These are phyloP conservation scores for Lentinula detonsa DNA, from an alignment of 768 basidiomycete species.

Conservation along the genomic window DNA sequence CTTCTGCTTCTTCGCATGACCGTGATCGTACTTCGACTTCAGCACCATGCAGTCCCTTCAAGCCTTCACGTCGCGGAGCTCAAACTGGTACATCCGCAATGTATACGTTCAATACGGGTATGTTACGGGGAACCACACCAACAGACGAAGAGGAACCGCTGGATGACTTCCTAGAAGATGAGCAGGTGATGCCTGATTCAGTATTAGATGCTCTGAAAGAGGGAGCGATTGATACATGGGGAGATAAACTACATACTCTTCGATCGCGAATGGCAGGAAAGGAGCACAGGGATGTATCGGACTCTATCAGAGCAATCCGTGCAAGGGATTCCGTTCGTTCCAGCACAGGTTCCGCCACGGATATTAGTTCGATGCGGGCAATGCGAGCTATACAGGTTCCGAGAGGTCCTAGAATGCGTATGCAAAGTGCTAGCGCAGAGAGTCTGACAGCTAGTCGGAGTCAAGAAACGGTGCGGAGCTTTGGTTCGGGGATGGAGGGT, in stretches of 20 bases:
- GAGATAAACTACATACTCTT: not conserved
- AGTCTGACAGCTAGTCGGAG: not conserved
- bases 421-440: constrained; percentile 2
- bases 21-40: not conserved
- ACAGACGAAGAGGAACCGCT: not conserved
- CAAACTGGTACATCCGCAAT: not conserved
- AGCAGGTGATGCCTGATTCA: not conserved
- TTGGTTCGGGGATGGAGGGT: not conserved
- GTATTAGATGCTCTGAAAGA: not conserved
- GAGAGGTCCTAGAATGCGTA: not conserved
- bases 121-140: not conserved
- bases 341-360: not conserved
- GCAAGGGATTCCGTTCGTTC: not conserved
- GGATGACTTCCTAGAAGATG: not conserved
- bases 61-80: not conserved
- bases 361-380: not conserved
- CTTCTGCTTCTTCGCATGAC: not conserved
- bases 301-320: not conserved
- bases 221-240: not conserved
- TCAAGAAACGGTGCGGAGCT: not conserved
- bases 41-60: not conserved
- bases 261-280: not conserved
- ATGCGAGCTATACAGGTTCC: not conserved
- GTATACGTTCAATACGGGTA: not conserved
- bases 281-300: not conserved